Base-by-base conservation (phyloP, 306 rosid species). In the Quercus robur region DNA sequence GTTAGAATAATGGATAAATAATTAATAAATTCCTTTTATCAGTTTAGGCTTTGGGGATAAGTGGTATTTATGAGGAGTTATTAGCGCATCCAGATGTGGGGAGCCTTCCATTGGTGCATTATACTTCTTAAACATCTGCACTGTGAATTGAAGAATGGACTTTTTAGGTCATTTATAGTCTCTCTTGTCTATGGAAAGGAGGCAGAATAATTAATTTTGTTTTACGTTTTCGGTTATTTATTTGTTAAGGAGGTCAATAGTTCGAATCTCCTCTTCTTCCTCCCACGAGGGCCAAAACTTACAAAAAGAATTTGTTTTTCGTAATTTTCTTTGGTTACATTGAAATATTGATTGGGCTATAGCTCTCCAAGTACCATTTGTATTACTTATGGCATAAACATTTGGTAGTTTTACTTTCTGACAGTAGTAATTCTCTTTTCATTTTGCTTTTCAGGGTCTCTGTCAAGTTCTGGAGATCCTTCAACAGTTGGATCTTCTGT, bases 371-470 rank as follows among this genome's bases (percentile, higher is more conserved):
- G 46, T 28, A 6, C 66, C 59, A n/a, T 46, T 6, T 74, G 69
- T 76, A 46, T 74, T 76, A 41, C 71, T 55, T 73, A 63, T 66
- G 74, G 62, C 76, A 21, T 56, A 54, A 35, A 49, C 57, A 67
- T 57, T 49, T 71, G 59, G 55, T 30, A 56, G 38, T 76, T 13
- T 73, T 69, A 80, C 59, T 71, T 30, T 82, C 62, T 73, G 78
- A 75, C 64, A 31, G 23, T 76, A 51, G 23, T 77, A 58, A 41
- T 67, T 74, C 62, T 76, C 49, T 62, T 73, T 54, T 71, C 13
- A 61, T 77, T 55, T 83, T 81, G 68, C 54, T 49, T 87, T 81
- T 80, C 86, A 93, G 98, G 97, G 79, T 89, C 98, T 56, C 73
- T 81, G 61, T 58, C 63, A 78, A 84, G 87, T 70, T 74, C 90